phyloP scores from a whole-genome alignment of 345 rosid species.

The Linum usitatissimum region DNA sequence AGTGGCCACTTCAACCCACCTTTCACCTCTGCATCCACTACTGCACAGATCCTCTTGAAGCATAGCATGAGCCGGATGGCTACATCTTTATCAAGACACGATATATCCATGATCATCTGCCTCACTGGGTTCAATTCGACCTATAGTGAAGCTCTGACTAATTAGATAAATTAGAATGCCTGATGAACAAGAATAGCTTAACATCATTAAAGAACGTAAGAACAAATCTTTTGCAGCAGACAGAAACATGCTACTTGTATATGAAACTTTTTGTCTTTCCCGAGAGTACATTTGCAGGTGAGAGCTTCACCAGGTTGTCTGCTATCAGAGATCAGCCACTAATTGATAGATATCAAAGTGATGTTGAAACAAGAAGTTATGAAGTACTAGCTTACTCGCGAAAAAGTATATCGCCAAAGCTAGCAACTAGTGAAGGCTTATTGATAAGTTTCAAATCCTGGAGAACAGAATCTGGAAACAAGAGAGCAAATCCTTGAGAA shows the following conservation, averaged over 20 bases:
- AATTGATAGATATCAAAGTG: neutral
- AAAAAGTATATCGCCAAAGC: constrained; percentile 24
- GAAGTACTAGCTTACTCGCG: neutral
- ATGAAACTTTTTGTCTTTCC: constrained; percentile 38
- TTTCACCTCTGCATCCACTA: constrained; percentile 45
- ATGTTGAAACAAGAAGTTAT: neutral
- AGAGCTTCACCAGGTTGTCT: constrained; percentile 20
- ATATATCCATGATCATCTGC: constrained; percentile 45
- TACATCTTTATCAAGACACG: constrained; percentile 47
- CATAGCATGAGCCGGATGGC: constrained; percentile 56
- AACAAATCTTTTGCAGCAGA: neutral
- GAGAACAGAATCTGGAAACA: constrained; percentile 7
- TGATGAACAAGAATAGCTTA: too few species aligned
- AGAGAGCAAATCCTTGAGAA: constrained; percentile 17
- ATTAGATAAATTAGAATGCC: neutral
- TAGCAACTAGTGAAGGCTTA: constrained; percentile 19
- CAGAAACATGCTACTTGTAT: constrained; percentile 33
- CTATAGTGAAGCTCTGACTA: constrained; percentile 21
- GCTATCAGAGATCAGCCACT: constrained; percentile 19
- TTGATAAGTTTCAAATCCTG: constrained; percentile 4
- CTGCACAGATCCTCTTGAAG: constrained; percentile 38
- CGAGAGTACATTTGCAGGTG: constrained; percentile 40
- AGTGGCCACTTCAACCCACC: constrained; percentile 45
- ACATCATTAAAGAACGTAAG: neutral
- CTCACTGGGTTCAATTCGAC: constrained; percentile 34